phyloP scores from a whole-genome alignment of 2,329 filamentous ascomycete species.

The Colletotrichum truncatum region DNA sequence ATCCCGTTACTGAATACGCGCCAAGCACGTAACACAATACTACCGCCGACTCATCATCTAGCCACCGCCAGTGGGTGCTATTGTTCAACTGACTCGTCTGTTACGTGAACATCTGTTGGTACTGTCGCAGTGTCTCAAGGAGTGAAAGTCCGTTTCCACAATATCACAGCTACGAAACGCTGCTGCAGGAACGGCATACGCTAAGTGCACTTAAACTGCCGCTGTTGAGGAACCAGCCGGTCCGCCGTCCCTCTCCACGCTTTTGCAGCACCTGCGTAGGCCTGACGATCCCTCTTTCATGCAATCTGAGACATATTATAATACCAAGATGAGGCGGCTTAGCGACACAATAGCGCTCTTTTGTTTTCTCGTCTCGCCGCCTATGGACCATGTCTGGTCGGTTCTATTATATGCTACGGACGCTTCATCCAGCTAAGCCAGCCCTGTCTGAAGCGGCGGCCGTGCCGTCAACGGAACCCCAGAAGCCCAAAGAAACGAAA shows the following conservation, averaged over 20 bases:
- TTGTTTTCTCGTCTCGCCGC: not conserved
- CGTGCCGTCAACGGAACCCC: conserved; percentile 9
- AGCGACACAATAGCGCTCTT: not conserved
- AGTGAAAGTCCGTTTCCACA: conserved; percentile 1
- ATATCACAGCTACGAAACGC: not conserved
- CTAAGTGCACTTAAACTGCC: not conserved
- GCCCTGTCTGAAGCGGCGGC: not conserved
- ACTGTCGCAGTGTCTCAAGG: conserved; percentile 14
- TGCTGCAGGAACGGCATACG: not conserved
- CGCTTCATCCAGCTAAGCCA: not conserved
- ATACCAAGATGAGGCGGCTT: conserved; percentile 17
- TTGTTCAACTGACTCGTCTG: conserved; percentile 15
- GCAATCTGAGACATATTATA: not conserved
- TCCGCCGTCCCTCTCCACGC: not conserved
- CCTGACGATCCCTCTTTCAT: no score
- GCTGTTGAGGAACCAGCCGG: not conserved
- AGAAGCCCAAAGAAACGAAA: conserved; percentile 2
- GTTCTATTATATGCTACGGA: not conserved
- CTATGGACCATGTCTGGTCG: not conserved
- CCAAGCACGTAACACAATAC: not conserved
- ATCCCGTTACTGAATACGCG: not conserved
- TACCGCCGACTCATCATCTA: not conserved
- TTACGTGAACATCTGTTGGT: not conserved
- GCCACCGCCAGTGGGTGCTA: not conserved
- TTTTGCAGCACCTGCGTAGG: no score